These are phyloP conservation scores for Candida taoyuanica DNA, from an alignment of 805 yeast genomes.

Conservation along the genomic window DNA sequence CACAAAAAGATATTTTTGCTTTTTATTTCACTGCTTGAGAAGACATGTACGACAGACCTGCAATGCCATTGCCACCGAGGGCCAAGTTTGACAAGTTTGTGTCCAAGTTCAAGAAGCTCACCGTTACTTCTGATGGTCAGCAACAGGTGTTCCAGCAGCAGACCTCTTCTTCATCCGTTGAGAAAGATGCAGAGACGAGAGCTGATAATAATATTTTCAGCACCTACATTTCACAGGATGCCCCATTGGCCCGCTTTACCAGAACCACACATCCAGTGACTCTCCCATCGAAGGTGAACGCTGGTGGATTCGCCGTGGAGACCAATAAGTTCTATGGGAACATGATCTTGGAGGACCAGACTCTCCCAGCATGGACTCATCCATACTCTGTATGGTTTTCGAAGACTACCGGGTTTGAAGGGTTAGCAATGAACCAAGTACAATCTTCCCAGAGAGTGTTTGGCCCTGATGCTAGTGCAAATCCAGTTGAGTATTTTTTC, in stretches of 20 bases:
- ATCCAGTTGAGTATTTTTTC: conserved; percentile 57
- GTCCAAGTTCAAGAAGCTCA: conserved; percentile 16
- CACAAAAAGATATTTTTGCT: too few species aligned
- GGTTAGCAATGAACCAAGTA: conserved; percentile 67
- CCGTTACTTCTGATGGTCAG: conserved; percentile 2
- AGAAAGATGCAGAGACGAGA: too few species aligned
- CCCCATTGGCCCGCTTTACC: conserved; percentile 42
- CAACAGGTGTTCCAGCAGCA: conserved; percentile 1
- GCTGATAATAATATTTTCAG: too few species aligned
- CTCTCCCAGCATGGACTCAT: conserved; percentile 72
- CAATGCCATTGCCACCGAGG: conserved; percentile 27
- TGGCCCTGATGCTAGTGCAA: conserved; percentile 55
- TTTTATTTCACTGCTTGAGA: not conserved
- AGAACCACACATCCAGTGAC: conserved; percentile 26
- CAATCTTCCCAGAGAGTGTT: conserved; percentile 54
- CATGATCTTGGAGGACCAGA: conserved; percentile 60
- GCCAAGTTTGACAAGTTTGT: conserved; percentile 10
- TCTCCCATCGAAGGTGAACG: conserved; percentile 25
- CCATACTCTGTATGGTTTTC: conserved; percentile 75
- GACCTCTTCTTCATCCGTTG: conserved; percentile 14
- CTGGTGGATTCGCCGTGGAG: conserved; percentile 42
- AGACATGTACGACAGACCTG: conserved; percentile 29
- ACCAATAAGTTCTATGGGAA: conserved; percentile 81
- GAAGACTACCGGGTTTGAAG: conserved; percentile 42
- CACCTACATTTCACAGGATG: conserved; percentile 36